Conservation (phyloP, 768 basidiomycete genomes). For the Agrocybe praecox region DNA sequence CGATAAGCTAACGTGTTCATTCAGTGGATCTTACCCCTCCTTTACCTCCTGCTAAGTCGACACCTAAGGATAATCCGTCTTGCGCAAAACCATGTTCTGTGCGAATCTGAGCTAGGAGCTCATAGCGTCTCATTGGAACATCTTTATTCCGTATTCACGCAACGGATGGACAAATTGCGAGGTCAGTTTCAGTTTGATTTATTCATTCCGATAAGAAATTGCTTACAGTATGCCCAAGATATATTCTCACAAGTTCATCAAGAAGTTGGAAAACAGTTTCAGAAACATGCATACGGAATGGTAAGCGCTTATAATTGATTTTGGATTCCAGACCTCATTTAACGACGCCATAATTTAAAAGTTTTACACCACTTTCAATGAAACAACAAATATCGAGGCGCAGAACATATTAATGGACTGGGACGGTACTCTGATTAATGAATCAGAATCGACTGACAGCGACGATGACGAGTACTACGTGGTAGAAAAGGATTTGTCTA, state of each 20-base stretch:
- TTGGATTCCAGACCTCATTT: neutral
- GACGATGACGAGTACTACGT: too few relatives aligned
- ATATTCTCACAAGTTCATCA: slow-evolving; percentile 9
- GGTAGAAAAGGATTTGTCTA: too few relatives aligned
- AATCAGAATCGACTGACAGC: too few relatives aligned
- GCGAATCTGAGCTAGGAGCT: slow-evolving; percentile 1
- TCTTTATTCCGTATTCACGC: slow-evolving; percentile 10
- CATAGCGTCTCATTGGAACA: slow-evolving; percentile 4
- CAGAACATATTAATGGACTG: too few relatives aligned
- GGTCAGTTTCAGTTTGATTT: neutral
- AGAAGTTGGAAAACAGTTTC: slow-evolving; percentile 11
- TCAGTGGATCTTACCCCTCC: slow-evolving; percentile 21
- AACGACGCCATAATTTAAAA: neutral
- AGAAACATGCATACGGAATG: slow-evolving; percentile 17
- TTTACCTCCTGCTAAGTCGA: slow-evolving; percentile 17
- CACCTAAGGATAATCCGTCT: slow-evolving; percentile 15
- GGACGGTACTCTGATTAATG: too few relatives aligned
- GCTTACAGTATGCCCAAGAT: neutral
- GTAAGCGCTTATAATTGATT: slow-evolving; percentile 2
- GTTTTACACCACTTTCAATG: slow-evolving; percentile 11
- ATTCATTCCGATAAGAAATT: too few relatives aligned
- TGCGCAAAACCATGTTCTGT: neutral
- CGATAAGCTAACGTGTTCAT: neutral
- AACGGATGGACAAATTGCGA: slow-evolving; percentile 9
- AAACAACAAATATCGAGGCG: neutral